Conservation (phyloP, 1,139 yeast species). For the Geotrichum klebahnii region DNA sequence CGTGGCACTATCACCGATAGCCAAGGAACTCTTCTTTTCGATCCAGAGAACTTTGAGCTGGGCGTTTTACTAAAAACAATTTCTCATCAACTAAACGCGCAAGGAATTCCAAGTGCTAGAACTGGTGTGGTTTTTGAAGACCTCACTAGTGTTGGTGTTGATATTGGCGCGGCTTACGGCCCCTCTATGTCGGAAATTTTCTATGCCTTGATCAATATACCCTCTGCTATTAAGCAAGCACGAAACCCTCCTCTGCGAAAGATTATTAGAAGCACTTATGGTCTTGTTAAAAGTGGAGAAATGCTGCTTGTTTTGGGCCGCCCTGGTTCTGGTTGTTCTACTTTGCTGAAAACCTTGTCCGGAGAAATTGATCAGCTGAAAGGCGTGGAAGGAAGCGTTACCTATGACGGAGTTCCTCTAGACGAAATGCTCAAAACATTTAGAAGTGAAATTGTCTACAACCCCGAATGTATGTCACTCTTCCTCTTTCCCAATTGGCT, state of each 20-base stretch:
- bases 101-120: slow-evolving; percentile 47
- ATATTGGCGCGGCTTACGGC: slow-evolving; percentile 51
- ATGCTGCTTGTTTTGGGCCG: slow-evolving; percentile 57
- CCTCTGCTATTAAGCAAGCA: slow-evolving; percentile 25
- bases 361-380: slow-evolving; percentile 47
- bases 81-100: slow-evolving; percentile 37
- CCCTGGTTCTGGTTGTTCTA: slow-evolving; percentile 63
- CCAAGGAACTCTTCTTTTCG: slow-evolving; percentile 38
- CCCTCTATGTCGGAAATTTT: slow-evolving; percentile 48
- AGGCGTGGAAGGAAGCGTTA: slow-evolving; percentile 40
- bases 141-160: slow-evolving; percentile 50
- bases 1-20: slow-evolving; percentile 40
- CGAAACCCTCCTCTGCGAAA: slow-evolving; percentile 23
- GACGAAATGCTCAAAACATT: slow-evolving; percentile 46
- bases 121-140: slow-evolving; percentile 49
- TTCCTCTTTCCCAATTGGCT: slow-evolving; percentile 45
- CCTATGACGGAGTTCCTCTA: slow-evolving; percentile 51
- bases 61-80: slow-evolving; percentile 39
- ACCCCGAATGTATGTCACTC: slow-evolving; percentile 43
- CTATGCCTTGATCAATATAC: slow-evolving; percentile 37
- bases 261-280: slow-evolving; percentile 20
- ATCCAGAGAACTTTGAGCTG: slow-evolving; percentile 44
- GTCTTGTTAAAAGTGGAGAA: slow-evolving; percentile 44
- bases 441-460: slow-evolving; percentile 51
- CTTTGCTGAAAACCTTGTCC: slow-evolving; percentile 52